Percentiles rank a stretch among this genome's conserved stretches.
These are phyloP conservation scores for Globisporangium apiculatum DNA, from an alignment of 352 stramenopile genomes.

Conservation along the genomic window DNA sequence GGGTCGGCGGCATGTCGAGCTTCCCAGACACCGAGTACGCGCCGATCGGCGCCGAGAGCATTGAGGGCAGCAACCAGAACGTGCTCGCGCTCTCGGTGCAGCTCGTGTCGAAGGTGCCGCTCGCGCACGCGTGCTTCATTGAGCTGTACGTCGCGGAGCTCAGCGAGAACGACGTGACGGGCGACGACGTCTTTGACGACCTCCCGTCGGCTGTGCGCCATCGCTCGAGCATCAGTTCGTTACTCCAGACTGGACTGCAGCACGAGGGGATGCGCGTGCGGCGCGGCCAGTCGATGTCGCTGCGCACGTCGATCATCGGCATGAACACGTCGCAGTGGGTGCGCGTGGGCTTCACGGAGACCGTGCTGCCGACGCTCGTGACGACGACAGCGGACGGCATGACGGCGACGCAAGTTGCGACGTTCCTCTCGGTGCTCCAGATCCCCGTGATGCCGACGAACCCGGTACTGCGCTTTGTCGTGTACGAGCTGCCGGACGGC, in stretches of 20 bases:
- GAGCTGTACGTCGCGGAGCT: slow-evolving; percentile 71
- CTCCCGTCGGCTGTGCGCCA: slow-evolving; percentile 31
- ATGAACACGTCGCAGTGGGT: slow-evolving; percentile 38
- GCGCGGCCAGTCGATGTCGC: slow-evolving; percentile 39
- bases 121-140: slow-evolving; percentile 67
- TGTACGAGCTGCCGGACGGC: slow-evolving; percentile 72
- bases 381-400: not conserved
- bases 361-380: slow-evolving; percentile 57
- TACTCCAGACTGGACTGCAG: slow-evolving; percentile 66
- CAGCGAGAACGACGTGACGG: slow-evolving; percentile 40
- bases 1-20: slow-evolving; percentile 48
- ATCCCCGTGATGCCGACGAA: slow-evolving; percentile 60
- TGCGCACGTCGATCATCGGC: slow-evolving; percentile 28
- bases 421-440: slow-evolving; percentile 75
- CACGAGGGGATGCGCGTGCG: slow-evolving; percentile 54
- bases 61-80: slow-evolving; percentile 53
- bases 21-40: slow-evolving; percentile 75
- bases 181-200: slow-evolving; percentile 49
- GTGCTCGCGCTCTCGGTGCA: slow-evolving; percentile 74
- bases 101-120: slow-evolving; percentile 47
- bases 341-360: slow-evolving; percentile 72
- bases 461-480: slow-evolving; percentile 67
- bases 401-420: slow-evolving; percentile 39
- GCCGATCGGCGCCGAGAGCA: slow-evolving; percentile 47
- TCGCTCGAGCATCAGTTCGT: slow-evolving; percentile 63